These are phyloP conservation scores for Amaranthus cruentus DNA, from an alignment of 148 eudicot species.

Conservation along the genomic window DNA sequence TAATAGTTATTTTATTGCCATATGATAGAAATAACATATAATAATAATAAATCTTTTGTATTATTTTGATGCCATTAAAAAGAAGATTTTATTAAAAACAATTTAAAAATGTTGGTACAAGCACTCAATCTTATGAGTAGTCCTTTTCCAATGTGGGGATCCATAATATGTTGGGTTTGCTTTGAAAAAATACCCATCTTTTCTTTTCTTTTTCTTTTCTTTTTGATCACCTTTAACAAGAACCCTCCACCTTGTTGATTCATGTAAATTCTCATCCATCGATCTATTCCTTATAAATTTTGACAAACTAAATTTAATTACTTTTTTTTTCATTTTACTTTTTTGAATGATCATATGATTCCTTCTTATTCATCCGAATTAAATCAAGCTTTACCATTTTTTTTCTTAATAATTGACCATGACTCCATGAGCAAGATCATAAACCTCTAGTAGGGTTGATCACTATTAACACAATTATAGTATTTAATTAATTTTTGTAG, in stretches of 20 bases:
- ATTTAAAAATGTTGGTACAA: background rate
- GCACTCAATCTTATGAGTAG: constrained; percentile 13
- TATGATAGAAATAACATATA: constrained; percentile 17
- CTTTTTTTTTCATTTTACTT: background rate
- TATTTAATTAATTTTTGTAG: background rate
- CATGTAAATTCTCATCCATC: background rate
- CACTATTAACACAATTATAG: background rate
- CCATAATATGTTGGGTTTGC: constrained; percentile 12
- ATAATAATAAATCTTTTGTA: background rate
- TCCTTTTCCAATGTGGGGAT: constrained; percentile 20
- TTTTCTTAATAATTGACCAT: background rate
- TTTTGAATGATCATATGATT: background rate
- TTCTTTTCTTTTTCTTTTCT: background rate
- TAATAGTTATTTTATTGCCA: constrained; percentile 20
- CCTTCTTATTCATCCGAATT: constrained; percentile 7
- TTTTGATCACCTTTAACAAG: background rate
- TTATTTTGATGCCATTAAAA: constrained; percentile 10
- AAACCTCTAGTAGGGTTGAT: constrained; percentile 6
- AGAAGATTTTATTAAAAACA: background rate
- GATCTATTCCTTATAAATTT: constrained; percentile 1
- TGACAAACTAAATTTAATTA: background rate
- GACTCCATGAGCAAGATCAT: background rate
- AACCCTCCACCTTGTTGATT: constrained; percentile 10
- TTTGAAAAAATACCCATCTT: constrained; percentile 19
- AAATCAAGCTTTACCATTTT: constrained; percentile 3